Base-by-base conservation (phyloP, 2,329 filamentous ascomycete species). In the Arthrobotrys musiformis region DNA sequence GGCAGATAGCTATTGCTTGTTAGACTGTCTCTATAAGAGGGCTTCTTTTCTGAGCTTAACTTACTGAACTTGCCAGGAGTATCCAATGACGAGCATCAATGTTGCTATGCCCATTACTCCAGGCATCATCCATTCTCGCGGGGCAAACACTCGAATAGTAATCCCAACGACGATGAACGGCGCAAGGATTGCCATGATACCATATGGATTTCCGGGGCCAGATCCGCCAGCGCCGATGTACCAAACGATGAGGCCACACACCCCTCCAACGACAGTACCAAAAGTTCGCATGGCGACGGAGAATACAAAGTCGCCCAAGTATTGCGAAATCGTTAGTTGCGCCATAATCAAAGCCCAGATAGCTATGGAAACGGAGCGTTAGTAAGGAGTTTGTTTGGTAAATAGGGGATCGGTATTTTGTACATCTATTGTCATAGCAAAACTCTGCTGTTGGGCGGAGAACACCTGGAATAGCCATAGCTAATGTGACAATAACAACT, bases 281-380 rank as follows among this genome's bases (percentile, higher is more conserved):
- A 84, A 62, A 0, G 81, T 79, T 22, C 86, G 83, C 0, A 83
- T 81, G 0, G 86, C 48, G 4, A 87, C 78, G 0, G 85, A 86
- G 58, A 86, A 85, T 0, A 84, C 84, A 44, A 88, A 87, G 63
- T 88, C 86, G 0, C 86, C 84, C 82, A 87, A 84, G 79, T 87
- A 88, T 8, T 85, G 82, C 0, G 87, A 82, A 1, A 88, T 78
- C 0, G 83, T 83, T 0, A 85, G 86, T 78, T 88, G 86, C 0
- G 84, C 86, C 81, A 86, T 88, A 46, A 88, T 87, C 7, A 87
- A 80, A 0, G 82, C 85, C 86, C 86, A 88, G 0, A 88, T 81
- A 0, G 62, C 74, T 78, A 28, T 3, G 33, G 0, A 9, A 6
- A 42, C 19, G 19, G 15, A 40, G 24, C 17, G n/a, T 44, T 54